These are phyloP conservation scores for Entomortierella beljakovae DNA, from an alignment of 192 early-diverging fungal species.

Conservation along the genomic window DNA sequence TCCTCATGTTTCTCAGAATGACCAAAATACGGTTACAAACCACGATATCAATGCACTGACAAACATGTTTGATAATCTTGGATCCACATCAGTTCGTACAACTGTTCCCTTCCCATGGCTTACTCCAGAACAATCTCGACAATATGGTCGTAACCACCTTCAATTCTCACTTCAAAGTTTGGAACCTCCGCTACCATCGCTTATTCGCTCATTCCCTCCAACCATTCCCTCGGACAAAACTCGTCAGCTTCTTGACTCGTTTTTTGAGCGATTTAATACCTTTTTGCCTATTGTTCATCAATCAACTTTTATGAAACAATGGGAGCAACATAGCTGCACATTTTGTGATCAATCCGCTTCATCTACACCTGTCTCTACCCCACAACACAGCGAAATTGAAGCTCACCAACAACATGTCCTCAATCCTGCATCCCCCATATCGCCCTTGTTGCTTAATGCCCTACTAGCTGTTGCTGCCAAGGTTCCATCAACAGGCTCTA, in stretches of 20 bases:
- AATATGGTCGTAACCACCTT: conserved; percentile 51
- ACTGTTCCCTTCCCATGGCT: conserved; percentile 55
- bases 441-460: conserved; percentile 53
- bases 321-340: conserved; percentile 36
- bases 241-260: conserved; percentile 31
- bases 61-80: conserved; percentile 48
- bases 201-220: conserved; percentile 35
- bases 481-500: conserved; percentile 37
- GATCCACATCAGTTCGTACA: conserved; percentile 46
- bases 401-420: conserved; percentile 34
- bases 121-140: conserved; percentile 47
- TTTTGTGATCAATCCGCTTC: conserved; percentile 11
- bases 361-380: neutral
- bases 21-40: conserved; percentile 8
- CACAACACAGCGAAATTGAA: conserved; percentile 19
- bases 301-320: conserved; percentile 46
- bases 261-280: conserved; percentile 39
- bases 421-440: conserved; percentile 36
- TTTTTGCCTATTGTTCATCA: conserved; percentile 42
- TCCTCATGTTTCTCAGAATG: conserved; percentile 1
- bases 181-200: conserved; percentile 34
- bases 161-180: conserved; percentile 43
- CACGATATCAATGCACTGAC: conserved; percentile 36
- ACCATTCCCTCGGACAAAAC: conserved; percentile 16
- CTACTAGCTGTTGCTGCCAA: conserved; percentile 54